These are phyloP conservation scores for Saururus chinensis DNA, from an alignment of 164 flowering plant species.

Conservation along the genomic window DNA sequence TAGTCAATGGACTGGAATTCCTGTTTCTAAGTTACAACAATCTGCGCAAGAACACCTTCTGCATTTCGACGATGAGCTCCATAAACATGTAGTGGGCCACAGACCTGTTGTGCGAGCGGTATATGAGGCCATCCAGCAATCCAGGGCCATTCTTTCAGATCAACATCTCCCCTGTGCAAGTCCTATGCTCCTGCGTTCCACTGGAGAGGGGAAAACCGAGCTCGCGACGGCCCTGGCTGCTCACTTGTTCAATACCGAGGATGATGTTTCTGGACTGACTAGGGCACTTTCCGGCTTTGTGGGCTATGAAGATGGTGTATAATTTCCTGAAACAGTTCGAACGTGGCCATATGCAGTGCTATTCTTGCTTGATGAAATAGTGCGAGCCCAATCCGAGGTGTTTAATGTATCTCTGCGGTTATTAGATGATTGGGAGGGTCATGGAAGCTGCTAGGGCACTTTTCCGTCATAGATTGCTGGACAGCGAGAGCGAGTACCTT, in stretches of 20 bases:
- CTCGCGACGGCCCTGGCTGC: too few species aligned
- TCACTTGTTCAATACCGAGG: constrained; percentile 91
- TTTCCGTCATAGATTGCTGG: constrained; percentile 97
- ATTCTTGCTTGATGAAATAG: too few species aligned
- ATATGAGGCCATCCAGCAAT: too few species aligned
- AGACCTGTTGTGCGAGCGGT: too few species aligned
- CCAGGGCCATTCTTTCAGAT: too few species aligned
- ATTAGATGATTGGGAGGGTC: constrained; percentile 88
- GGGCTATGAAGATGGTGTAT: constrained; percentile 98
- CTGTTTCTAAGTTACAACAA: too few species aligned
- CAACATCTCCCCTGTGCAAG: constrained; percentile 96
- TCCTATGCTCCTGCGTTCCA: constrained; percentile 99
- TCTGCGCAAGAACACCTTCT: too few species aligned
- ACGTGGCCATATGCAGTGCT: constrained; percentile 93
- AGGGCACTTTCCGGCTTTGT: constrained; percentile 99
- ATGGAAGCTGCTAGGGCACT: too few species aligned
- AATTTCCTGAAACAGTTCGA: constrained; percentile 82
- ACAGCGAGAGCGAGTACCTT: constrained; percentile 88
- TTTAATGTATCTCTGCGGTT: constrained; percentile 95
- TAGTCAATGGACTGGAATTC: constrained; percentile 98
- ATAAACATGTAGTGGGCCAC: too few species aligned
- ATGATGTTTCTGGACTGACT: constrained; percentile 78
- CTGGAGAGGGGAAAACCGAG: constrained; percentile 98
- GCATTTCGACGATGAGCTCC: too few species aligned
- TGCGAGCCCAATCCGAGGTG: constrained; percentile 98